Evolutionary conservation across 129 eudicot species (phyloP).

Genomic region (Artemisia tridentata): DNA sequence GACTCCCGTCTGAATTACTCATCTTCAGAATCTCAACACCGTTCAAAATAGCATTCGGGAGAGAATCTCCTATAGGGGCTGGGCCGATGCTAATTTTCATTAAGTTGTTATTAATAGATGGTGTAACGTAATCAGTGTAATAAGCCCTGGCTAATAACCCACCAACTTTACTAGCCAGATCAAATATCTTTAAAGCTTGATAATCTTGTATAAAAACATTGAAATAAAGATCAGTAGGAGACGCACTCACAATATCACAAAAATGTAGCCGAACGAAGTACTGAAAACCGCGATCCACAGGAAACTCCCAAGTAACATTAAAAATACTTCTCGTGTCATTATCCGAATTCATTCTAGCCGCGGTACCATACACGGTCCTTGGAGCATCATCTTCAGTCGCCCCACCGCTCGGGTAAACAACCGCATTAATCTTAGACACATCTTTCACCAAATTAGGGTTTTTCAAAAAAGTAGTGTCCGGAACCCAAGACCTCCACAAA

Average conservation of each 20-base stretch:
- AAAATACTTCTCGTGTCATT: slow-evolving; percentile 51
- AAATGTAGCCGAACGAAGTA: slow-evolving; percentile 72
- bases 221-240: slow-evolving; percentile 48
- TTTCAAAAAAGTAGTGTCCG: slow-evolving; percentile 45
- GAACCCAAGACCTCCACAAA: slow-evolving; percentile 64
- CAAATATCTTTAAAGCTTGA: slow-evolving; percentile 41
- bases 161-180: slow-evolving; percentile 20
- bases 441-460: slow-evolving; percentile 30
- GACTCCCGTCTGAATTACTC: slow-evolving; percentile 53
- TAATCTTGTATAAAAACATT: slow-evolving; percentile 49
- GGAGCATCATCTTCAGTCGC: slow-evolving; percentile 71
- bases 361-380: slow-evolving; percentile 62
- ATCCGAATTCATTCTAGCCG: slow-evolving; percentile 44
- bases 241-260: slow-evolving; percentile 63
- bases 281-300: slow-evolving; percentile 63
- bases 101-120: slow-evolving; percentile 14
- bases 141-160: slow-evolving; percentile 43
- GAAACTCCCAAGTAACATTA: slow-evolving; percentile 76
- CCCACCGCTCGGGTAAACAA: slow-evolving; percentile 42
- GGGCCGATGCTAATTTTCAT: slow-evolving; percentile 68
- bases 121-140: slow-evolving; percentile 52
- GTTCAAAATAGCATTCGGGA: slow-evolving; percentile 69
- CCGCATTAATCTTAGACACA: slow-evolving; percentile 30
- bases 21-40: slow-evolving; percentile 85
- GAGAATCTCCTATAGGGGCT: slow-evolving; percentile 14